These are phyloP conservation scores for Rhizopus sp. DNA, from an alignment of 371 early-diverging fungal genomes.

Conservation along the genomic window DNA sequence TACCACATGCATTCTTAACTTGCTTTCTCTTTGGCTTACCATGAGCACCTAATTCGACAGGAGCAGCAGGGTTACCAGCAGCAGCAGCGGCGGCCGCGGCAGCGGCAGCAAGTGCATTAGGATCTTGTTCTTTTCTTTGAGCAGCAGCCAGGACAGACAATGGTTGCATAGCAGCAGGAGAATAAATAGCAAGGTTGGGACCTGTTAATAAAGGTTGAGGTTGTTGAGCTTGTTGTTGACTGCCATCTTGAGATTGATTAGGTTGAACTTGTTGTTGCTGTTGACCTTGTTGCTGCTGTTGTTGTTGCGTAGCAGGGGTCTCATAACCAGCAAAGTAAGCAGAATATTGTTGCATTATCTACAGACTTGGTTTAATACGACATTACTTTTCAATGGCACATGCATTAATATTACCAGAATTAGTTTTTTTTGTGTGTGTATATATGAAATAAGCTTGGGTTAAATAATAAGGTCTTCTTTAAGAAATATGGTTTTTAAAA, in stretches of 20 bases:
- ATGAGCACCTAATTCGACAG: slow-evolving; percentile 23
- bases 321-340: slow-evolving; percentile 36
- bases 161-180: slow-evolving; percentile 29
- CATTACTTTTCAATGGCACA: too few species aligned
- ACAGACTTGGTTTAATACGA: neutral
- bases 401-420: too few species aligned
- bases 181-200: slow-evolving; percentile 24
- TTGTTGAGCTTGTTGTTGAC: slow-evolving; percentile 27
- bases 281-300: slow-evolving; percentile 20
- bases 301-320: slow-evolving; percentile 20
- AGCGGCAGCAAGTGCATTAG: slow-evolving; percentile 10
- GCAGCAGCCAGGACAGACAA: slow-evolving; percentile 24
- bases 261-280: slow-evolving; percentile 15
- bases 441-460: slow-evolving; percentile 3
- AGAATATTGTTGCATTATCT: slow-evolving; percentile 38
- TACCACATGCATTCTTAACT: slow-evolving; percentile 85
- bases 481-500: neutral
- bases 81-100: slow-evolving; percentile 21
- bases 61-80: slow-evolving; percentile 6
- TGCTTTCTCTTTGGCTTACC: slow-evolving; percentile 61
- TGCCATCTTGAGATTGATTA: slow-evolving; percentile 10
- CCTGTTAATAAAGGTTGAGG: slow-evolving; percentile 20
- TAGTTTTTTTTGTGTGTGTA: slow-evolving; percentile 4
- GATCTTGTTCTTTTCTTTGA: slow-evolving; percentile 20
- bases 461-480: slow-evolving; percentile 4